Evolutionary conservation across 768 basidiomycete genomes (phyloP).

Genomic region (Lactarius sanguifluus): DNA sequence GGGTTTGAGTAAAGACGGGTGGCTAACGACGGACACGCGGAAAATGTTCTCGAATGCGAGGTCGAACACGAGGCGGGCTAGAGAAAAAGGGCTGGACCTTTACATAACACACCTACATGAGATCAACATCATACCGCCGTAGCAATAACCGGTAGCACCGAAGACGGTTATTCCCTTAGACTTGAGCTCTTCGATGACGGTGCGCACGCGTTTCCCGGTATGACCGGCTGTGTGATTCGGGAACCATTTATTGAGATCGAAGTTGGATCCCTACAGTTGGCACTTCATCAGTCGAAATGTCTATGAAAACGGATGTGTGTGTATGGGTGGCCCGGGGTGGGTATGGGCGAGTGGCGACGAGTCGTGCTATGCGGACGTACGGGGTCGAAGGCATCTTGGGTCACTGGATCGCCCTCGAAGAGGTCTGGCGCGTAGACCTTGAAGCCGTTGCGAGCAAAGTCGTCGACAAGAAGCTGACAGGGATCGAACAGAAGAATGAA

Average conservation of each 20-base stretch:
- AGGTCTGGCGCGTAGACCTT: constrained; percentile 28
- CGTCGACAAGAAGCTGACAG: constrained; percentile 45
- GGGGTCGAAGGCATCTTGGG: constrained; percentile 26
- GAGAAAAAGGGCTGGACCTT: not conserved
- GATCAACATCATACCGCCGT: constrained; percentile 23
- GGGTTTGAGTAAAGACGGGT: constrained; percentile 48
- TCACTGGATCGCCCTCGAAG: constrained; percentile 33
- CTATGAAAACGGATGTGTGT: not conserved
- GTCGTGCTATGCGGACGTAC: constrained; percentile 13
- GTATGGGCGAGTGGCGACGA: not conserved
- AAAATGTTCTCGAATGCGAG: constrained; percentile 45
- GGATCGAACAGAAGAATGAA: not conserved
- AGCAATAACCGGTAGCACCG: constrained; percentile 37
- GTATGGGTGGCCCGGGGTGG: not conserved
- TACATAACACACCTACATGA: not conserved
- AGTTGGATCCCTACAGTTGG: not conserved
- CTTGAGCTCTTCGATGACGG: constrained; percentile 35
- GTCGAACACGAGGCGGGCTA: constrained; percentile 31
- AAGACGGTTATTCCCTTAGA: constrained; percentile 35
- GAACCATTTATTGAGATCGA: constrained; percentile 15
- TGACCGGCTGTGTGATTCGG: constrained; percentile 26
- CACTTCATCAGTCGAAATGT: not conserved
- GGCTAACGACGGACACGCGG: constrained; percentile 43
- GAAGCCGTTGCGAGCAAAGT: constrained; percentile 44
- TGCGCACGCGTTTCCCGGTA: constrained; percentile 31